Conservation (phyloP, 2,329 filamentous ascomycete species). For the Bipolaris victoriae region DNA sequence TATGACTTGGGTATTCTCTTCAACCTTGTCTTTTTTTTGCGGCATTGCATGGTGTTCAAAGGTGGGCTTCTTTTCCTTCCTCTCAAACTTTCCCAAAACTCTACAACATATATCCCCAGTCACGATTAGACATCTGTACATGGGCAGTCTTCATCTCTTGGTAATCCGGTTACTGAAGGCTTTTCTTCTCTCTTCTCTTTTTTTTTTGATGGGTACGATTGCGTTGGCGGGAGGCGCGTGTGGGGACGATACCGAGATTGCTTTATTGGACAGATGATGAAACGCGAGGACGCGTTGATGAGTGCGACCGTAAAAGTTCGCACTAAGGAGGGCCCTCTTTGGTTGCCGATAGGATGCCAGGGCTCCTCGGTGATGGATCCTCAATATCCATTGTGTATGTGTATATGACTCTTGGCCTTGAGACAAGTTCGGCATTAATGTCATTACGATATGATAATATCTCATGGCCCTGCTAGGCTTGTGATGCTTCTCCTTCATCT, state of each 20-base stretch:
- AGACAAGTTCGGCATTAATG: conserved; percentile 39
- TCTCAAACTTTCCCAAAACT: conserved; percentile 33
- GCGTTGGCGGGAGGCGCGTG: conserved; percentile 25
- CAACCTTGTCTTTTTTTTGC: conserved; percentile 37
- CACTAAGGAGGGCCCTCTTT: conserved; percentile 32
- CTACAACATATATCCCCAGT: conserved; percentile 29
- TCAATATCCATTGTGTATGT: conserved; percentile 32
- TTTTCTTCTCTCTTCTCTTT: conserved; percentile 28
- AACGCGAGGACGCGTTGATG: conserved; percentile 18
- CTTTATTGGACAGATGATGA: conserved; percentile 16
- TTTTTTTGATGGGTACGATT: conserved; percentile 34
- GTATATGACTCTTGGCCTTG: conserved; percentile 21
- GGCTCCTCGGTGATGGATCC: conserved; percentile 32
- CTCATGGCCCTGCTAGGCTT: not conserved
- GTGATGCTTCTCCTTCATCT: not conserved
- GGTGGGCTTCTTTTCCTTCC: conserved; percentile 33
- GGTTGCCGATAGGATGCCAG: conserved; percentile 42
- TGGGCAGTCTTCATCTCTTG: conserved; percentile 32
- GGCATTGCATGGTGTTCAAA: conserved; percentile 50
- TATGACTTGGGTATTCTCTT: conserved; percentile 20
- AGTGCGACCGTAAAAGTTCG: conserved; percentile 40
- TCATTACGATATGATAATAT: conserved; percentile 37
- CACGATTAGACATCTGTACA: conserved; percentile 43
- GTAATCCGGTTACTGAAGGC: conserved; percentile 39
- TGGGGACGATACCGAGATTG: conserved; percentile 34